phyloP scores from a whole-genome alignment of 306 rosid species.

The Prunus dulcis region DNA sequence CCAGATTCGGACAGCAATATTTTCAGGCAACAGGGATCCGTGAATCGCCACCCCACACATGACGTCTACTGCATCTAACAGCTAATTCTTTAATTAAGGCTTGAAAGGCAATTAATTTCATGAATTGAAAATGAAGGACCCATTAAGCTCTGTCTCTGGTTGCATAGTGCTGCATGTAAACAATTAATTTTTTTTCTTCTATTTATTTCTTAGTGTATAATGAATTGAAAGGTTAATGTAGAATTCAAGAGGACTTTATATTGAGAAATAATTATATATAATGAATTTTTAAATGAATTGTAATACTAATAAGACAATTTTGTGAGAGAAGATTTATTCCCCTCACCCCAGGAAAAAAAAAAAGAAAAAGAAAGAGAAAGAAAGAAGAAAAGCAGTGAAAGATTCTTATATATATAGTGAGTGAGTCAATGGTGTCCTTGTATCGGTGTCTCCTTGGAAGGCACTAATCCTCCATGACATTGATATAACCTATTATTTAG shows the following conservation, averaged over 20 bases:
- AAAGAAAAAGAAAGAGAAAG: too few species aligned
- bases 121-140: neutral
- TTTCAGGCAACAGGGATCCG: neutral
- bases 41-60: neutral
- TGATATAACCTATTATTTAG: neutral
- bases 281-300: too few species aligned
- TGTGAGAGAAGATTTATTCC: too few species aligned
- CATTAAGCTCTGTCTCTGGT: neutral
- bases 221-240: too few species aligned
- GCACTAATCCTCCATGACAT: neutral
- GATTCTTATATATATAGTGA: too few species aligned
- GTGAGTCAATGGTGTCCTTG: neutral
- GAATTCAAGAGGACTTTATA: too few species aligned
- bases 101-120: neutral
- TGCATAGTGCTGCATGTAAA: too few species aligned
- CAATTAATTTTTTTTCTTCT: too few species aligned
- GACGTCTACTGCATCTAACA: neutral
- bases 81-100: neutral
- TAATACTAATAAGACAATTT: too few species aligned
- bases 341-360: too few species aligned
- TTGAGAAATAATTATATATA: too few species aligned
- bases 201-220: too few species aligned
- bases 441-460: neutral
- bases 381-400: neutral
- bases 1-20: neutral